Evolutionary conservation across 2,329 filamentous ascomycete genomes (phyloP).

Genomic region (Podosphaera fusca): DNA sequence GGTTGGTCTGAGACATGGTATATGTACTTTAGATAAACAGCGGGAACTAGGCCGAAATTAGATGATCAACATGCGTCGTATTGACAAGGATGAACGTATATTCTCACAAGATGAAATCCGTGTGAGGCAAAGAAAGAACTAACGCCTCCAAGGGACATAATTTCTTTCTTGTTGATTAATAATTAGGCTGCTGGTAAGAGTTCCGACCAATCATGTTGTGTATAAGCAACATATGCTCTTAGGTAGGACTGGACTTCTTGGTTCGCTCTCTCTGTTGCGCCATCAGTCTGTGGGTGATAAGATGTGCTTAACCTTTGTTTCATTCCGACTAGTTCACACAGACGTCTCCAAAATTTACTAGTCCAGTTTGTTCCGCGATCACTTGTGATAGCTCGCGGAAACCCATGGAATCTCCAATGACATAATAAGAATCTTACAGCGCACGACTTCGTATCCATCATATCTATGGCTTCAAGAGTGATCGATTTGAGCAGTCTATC

Average conservation of each 20-base stretch:
- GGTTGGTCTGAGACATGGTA: no score
- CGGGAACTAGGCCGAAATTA: no score
- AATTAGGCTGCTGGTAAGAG: neutral
- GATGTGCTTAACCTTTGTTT: no score
- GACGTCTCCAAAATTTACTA: neutral
- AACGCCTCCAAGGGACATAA: neutral
- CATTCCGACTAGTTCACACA: neutral
- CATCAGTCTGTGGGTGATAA: no score
- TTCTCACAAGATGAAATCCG: neutral
- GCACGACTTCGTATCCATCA: neutral
- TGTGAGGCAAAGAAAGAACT: neutral
- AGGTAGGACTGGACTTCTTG: no score
- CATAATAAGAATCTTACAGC: neutral
- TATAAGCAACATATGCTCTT: no score
- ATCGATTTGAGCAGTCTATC: no score
- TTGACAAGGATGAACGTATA: no score
- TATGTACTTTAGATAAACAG: no score
- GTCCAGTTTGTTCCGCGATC: neutral
- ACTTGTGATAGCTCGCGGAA: neutral
- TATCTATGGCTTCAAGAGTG: neutral
- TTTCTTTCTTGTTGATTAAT: neutral
- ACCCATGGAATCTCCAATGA: neutral
- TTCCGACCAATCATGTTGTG: neutral
- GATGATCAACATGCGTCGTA: no score
- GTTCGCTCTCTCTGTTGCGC: no score